A percentile compares a stretch with the other conserved stretches of the same genome.
phyloP scores from a whole-genome alignment of 352 stramenopile genomes.

The Phytopythium oedochilum region DNA sequence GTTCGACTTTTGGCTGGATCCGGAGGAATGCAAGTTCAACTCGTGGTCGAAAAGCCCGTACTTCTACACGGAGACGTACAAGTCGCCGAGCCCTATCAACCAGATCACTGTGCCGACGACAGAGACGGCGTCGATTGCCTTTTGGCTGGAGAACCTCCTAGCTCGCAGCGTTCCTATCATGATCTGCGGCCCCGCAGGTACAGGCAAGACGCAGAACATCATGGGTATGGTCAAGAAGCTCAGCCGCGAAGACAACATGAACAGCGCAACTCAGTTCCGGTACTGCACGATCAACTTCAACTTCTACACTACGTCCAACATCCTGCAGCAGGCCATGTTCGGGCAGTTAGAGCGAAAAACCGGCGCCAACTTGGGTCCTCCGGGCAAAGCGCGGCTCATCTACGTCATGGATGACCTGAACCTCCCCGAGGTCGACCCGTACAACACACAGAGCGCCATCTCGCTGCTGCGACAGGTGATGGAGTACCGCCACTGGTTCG shows the following conservation, averaged over 20 bases:
- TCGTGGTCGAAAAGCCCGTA: conserved; percentile 95
- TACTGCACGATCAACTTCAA: conserved; percentile 97
- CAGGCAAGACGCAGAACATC: conserved; percentile 94
- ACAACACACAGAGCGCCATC: conserved; percentile 95
- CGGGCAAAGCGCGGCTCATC: conserved; percentile 90
- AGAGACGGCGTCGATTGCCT: conserved; percentile 93
- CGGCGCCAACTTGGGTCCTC: conserved; percentile 90
- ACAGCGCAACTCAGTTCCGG: conserved; percentile 41
- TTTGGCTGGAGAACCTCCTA: conserved; percentile 95
- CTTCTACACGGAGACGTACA: conserved; percentile 90
- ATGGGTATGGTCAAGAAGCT: conserved; percentile 94
- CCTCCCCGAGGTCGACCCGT: conserved; percentile 93
- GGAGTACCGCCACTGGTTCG: conserved; percentile 94
- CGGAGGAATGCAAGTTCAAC: conserved; percentile 89
- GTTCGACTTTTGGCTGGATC: conserved; percentile 97
- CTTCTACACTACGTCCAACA: conserved; percentile 95
- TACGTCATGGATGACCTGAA: conserved; percentile 98
- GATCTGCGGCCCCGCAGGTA: conserved; percentile 92
- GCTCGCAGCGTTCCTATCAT: conserved; percentile 90
- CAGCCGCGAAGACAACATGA: conserved; percentile 77
- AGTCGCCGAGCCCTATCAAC: conserved; percentile 82
- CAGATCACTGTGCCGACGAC: conserved; percentile 93
- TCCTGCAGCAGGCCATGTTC: conserved; percentile 92
- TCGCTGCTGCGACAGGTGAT: conserved; percentile 94
- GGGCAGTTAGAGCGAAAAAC: conserved; percentile 94